These are phyloP conservation scores for Pseudevernia furfuracea DNA, from an alignment of 495 filamentous ascomycete genomes.

Conservation along the genomic window DNA sequence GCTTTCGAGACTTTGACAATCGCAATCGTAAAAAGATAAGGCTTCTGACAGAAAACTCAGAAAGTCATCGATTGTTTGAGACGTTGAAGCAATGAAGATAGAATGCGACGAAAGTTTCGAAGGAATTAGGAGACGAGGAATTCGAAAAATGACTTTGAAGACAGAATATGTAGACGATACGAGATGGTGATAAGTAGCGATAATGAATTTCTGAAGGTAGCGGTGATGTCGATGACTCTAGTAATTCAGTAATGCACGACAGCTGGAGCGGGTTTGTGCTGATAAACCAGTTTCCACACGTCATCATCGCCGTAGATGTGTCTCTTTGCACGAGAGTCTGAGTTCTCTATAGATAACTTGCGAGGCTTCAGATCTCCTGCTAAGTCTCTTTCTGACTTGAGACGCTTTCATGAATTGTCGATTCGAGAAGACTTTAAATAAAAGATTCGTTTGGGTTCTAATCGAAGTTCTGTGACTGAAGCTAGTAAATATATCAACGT, in stretches of 20 bases:
- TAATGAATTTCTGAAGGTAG: too few relatives aligned
- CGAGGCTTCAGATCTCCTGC: conserved; percentile 6
- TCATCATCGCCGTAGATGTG: conserved; percentile 1
- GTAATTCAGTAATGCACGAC: neutral
- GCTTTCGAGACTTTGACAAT: too few relatives aligned
- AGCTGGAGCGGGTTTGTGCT: conserved; percentile 1
- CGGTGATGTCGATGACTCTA: too few relatives aligned
- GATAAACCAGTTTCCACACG: neutral
- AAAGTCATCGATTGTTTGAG: too few relatives aligned
- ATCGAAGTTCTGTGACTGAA: conserved; percentile 7
- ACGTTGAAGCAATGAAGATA: too few relatives aligned
- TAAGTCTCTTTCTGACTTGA: neutral
- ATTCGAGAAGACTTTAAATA: neutral
- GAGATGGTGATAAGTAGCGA: too few relatives aligned
- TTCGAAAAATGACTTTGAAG: too few relatives aligned
- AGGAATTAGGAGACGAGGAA: too few relatives aligned
- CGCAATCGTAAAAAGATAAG: too few relatives aligned
- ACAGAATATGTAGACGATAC: too few relatives aligned
- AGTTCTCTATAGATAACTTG: conserved; percentile 3
- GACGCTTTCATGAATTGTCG: neutral
- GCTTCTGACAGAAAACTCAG: neutral
- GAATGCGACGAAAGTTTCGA: too few relatives aligned
- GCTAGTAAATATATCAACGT: too few relatives aligned
- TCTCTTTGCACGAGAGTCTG: neutral
- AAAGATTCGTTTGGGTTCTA: neutral